phyloP scores from a whole-genome alignment of 148 eudicot species.

The Silene uniflora region DNA sequence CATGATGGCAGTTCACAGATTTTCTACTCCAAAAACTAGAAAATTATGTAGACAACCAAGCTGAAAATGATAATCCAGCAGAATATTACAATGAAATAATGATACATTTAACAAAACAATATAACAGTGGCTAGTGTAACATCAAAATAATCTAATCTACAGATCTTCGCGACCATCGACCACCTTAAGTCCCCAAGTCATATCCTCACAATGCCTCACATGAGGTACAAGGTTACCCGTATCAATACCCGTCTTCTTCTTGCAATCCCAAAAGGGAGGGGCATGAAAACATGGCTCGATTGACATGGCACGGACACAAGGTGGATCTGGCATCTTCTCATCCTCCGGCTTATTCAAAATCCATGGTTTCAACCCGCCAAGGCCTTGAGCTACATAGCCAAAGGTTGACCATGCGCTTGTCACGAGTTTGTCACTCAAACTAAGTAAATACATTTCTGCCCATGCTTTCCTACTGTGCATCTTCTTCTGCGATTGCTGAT shows the following conservation, averaged over 20 bases:
- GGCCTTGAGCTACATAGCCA: slow-evolving; percentile 90
- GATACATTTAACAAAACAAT: slow-evolving; percentile 6
- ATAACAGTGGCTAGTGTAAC: neutral
- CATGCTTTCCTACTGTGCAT: slow-evolving; percentile 75
- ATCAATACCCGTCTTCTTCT: slow-evolving; percentile 50
- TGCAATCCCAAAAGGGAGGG: slow-evolving; percentile 89
- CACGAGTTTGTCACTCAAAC: slow-evolving; percentile 70
- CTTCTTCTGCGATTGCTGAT: slow-evolving; percentile 61
- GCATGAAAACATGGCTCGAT: slow-evolving; percentile 95
- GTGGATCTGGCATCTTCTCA: slow-evolving; percentile 58
- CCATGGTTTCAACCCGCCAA: slow-evolving; percentile 96
- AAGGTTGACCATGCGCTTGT: slow-evolving; percentile 96
- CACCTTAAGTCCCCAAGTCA: slow-evolving; percentile 92
- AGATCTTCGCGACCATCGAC: slow-evolving; percentile 43
- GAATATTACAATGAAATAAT: slow-evolving; percentile 9
- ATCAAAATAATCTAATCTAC: slow-evolving; percentile 21
- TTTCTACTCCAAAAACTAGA: neutral
- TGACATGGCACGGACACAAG: slow-evolving; percentile 72
- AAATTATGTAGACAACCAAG: neutral
- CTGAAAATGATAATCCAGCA: neutral
- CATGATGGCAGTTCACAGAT: neutral
- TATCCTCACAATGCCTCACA: slow-evolving; percentile 92
- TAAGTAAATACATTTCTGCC: slow-evolving; percentile 93
- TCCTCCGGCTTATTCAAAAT: slow-evolving; percentile 79
- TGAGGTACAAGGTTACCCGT: slow-evolving; percentile 75